phyloP scores from a whole-genome alignment of 164 flowering plant species.

The Stephania cephalantha region DNA sequence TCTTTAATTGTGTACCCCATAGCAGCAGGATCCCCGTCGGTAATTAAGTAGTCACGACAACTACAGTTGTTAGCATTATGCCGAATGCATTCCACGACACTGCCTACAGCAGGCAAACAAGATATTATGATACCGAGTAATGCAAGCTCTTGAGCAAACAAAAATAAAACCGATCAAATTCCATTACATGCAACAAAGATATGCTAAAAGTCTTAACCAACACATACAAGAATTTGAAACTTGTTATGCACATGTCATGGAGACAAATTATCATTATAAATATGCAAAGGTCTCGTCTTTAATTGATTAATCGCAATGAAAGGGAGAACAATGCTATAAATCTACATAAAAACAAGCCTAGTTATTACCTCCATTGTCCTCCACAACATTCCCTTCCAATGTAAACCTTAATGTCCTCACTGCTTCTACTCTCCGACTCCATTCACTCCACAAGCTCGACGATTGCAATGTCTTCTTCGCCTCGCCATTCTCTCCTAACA shows the following conservation, averaged over 20 bases:
- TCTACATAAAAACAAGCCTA: no score
- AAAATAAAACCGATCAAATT: background rate
- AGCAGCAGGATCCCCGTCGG: constrained; percentile 96
- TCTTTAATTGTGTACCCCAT: constrained; percentile 89
- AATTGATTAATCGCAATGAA: background rate
- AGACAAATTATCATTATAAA: background rate
- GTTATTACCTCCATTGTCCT: background rate
- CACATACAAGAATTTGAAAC: background rate
- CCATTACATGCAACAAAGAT: constrained; percentile 1
- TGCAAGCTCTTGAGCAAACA: background rate
- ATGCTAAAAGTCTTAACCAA: no score
- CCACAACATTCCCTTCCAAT: constrained; percentile 58
- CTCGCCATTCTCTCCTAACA: constrained; percentile 12
- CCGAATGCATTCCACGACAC: constrained; percentile 16
- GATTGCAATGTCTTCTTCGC: constrained; percentile 19
- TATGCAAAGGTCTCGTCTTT: background rate
- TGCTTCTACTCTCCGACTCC: constrained; percentile 87
- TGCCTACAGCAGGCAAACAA: constrained; percentile 25
- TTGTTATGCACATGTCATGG: background rate
- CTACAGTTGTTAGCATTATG: constrained; percentile 42
- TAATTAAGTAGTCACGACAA: constrained; percentile 75
- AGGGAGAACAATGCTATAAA: background rate
- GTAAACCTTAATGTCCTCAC: constrained; percentile 72
- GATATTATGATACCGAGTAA: background rate
- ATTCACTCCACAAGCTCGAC: constrained; percentile 50